phyloP scores from a whole-genome alignment of 1,284 basidiomycete species.

The Microbotryomycetes sp. region DNA sequence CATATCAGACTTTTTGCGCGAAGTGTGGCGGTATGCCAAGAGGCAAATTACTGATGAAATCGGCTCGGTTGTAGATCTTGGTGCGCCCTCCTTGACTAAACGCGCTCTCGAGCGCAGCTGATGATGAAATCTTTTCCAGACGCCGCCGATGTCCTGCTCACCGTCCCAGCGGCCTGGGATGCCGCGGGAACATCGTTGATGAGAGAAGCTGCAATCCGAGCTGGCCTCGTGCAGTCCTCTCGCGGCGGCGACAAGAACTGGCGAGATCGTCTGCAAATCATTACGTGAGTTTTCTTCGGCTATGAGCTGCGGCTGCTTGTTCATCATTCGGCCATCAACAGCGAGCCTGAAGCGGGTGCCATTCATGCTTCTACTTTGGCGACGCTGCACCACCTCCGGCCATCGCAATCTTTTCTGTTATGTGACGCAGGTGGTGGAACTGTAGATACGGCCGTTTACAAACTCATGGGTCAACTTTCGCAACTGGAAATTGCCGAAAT shows the following conservation, averaged over 20 bases:
- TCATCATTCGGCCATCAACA: slow-evolving; percentile 29
- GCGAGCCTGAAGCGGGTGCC: slow-evolving; percentile 79
- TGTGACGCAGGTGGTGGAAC: slow-evolving; percentile 75
- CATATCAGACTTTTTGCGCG: slow-evolving; percentile 67
- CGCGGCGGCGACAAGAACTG: slow-evolving; percentile 61
- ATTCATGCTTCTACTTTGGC: slow-evolving; percentile 71
- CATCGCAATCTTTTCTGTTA: slow-evolving; percentile 69
- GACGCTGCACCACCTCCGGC: slow-evolving; percentile 61
- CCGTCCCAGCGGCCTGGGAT: slow-evolving; percentile 79
- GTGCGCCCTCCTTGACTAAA: slow-evolving; percentile 41
- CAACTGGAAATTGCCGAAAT: slow-evolving; percentile 76
- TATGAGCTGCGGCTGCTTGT: neutral
- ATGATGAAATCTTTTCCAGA: no score
- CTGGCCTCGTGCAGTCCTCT: slow-evolving; percentile 63
- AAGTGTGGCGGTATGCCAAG: slow-evolving; percentile 73
- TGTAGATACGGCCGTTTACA: slow-evolving; percentile 66
- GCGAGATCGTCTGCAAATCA: slow-evolving; percentile 68
- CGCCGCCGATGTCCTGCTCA: slow-evolving; percentile 67
- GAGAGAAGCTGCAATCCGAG: slow-evolving; percentile 67
- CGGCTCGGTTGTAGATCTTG: slow-evolving; percentile 68
- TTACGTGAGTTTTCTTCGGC: slow-evolving; percentile 49
- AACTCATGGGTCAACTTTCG: slow-evolving; percentile 64
- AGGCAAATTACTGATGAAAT: slow-evolving; percentile 73
- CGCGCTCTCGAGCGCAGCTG: no score
- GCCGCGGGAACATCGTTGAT: slow-evolving; percentile 69